phyloP scores from a whole-genome alignment of 148 eudicot species.

The Rhododendron molle region DNA sequence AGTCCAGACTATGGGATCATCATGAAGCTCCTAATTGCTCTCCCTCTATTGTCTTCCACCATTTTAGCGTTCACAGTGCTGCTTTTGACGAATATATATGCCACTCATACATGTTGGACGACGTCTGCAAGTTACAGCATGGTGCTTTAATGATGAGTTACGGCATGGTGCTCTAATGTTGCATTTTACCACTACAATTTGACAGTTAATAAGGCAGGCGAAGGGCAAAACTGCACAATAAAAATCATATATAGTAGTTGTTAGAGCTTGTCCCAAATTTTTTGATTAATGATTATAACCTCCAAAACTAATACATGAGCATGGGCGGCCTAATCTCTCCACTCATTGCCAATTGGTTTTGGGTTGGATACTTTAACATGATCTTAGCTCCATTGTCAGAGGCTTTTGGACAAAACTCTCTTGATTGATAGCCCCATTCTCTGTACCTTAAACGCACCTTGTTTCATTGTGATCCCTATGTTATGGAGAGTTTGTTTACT shows the following conservation, averaged over 20 bases:
- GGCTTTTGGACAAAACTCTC: background rate
- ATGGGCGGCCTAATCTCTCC: background rate
- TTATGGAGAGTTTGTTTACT: background rate
- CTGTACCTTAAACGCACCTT: background rate
- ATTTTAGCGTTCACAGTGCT: background rate
- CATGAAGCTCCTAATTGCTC: background rate
- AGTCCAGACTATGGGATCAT: background rate
- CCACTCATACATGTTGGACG: background rate
- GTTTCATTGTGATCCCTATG: background rate
- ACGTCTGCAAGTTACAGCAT: background rate
- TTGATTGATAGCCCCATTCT: background rate
- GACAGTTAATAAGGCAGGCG: background rate
- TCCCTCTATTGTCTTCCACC: background rate
- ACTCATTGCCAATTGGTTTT: background rate
- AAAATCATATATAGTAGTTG: background rate
- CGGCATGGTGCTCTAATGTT: background rate
- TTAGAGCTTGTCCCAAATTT: background rate
- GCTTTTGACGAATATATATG: background rate
- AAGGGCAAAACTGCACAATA: background rate
- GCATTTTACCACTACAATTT: background rate
- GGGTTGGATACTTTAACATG: background rate
- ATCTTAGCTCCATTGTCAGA: background rate
- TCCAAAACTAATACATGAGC: background rate
- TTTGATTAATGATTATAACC: background rate
- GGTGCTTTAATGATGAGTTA: background rate